Base-by-base conservation (phyloP, 1,284 basidiomycete species). In the Leccinum angustisporum region DNA sequence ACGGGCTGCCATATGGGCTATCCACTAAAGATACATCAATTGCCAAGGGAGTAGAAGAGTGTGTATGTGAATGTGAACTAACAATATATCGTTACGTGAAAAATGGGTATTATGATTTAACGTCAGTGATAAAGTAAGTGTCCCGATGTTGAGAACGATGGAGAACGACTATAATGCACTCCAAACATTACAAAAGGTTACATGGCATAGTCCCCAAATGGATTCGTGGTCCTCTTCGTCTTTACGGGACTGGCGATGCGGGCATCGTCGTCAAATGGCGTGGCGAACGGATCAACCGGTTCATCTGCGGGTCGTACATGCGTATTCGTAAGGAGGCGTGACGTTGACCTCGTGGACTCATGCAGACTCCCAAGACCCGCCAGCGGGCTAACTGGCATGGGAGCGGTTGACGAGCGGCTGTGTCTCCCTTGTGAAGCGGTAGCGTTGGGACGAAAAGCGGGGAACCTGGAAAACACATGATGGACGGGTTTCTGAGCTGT, bases 231-330 rank as follows among this genome's bases (percentile, higher is more conserved):
- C 54, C 63, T 65, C 68, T 66, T 75, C 46, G 57, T 54, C 61
- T 56, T 71, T 6, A 46, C 25, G 6, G 65, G 62, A 30, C 36
- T 64, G 18, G 31, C 46, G 13, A 81, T 77, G 54, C 71, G 68
- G 60, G 79, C 79, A 68, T 88, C 85, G 69, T 91, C 90, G 72
- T 92, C 90, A 75, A 91, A 92, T 11, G 90, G 90, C 60, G 89
- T 90, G 61, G 83, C 80, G 70, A 91, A 92, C 54, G 90, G 90
- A 70, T 86, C 75, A 54, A 78, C 71, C 55, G 65, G 30, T 21
- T 65, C 67, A 63, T 70, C 59, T 51, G 78, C 76, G 65, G 78
- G 72, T 63, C 77, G 77, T 53, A 77, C 76, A 66, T 81, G 76
- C n/a, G 75, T 78, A 55, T 77, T 80, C 64, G 81, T 80, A 63